A percentile compares a stretch with the other conserved stretches of the same genome.
Conservation (phyloP, 768 basidiomycete genomes). For the Holtermanniella nyarrowii region DNA sequence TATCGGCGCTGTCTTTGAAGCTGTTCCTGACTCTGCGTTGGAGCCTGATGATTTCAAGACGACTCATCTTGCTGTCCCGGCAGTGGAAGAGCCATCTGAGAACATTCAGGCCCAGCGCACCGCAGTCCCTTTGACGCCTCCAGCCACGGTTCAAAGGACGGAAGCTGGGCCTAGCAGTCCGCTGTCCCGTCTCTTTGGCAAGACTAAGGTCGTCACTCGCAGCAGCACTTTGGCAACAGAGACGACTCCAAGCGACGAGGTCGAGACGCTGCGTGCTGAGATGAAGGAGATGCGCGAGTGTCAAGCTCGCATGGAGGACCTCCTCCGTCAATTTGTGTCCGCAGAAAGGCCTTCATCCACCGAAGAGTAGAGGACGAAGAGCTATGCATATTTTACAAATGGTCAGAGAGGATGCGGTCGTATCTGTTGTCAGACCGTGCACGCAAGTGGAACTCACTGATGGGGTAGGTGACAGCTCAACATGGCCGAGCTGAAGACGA, state of each 20-base stretch:
- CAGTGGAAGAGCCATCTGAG: conserved; percentile 6
- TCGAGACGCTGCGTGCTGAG: conserved; percentile 23
- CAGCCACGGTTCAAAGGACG: not conserved
- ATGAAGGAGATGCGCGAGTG: conserved; percentile 24
- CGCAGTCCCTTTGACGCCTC: not conserved
- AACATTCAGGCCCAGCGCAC: not conserved
- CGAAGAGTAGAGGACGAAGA: not conserved
- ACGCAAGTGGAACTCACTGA: no score
- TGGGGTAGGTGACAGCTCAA: no score
- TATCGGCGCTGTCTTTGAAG: conserved; percentile 31
- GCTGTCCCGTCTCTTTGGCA: conserved; percentile 27
- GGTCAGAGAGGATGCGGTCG: not conserved
- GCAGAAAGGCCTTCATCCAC: not conserved
- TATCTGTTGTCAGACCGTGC: no score
- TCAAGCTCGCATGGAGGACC: conserved; percentile 34
- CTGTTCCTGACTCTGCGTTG: conserved; percentile 2
- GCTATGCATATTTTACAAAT: not conserved
- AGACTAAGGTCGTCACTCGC: not conserved
- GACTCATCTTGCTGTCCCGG: conserved; percentile 11
- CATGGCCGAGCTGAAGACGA: not conserved
- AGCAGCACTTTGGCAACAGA: not conserved
- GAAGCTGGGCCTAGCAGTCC: conserved; percentile 11
- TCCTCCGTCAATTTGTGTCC: conserved; percentile 21
- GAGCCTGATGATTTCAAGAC: not conserved
- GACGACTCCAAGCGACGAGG: conserved; percentile 4